phyloP scores from a whole-genome alignment of 495 filamentous ascomycete genomes.

The Trichoderma parareesei region DNA sequence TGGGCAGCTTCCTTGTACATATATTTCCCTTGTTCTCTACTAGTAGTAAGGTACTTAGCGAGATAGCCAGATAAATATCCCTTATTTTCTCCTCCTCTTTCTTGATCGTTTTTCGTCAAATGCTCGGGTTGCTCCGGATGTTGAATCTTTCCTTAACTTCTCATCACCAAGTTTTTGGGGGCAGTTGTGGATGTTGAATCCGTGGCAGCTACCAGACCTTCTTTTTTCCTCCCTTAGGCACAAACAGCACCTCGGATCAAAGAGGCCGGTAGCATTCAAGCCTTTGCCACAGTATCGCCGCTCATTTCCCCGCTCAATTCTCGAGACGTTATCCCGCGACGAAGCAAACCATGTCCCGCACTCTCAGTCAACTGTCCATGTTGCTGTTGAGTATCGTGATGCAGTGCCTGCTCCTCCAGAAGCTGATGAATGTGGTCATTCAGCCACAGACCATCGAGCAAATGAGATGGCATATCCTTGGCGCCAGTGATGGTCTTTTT shows the following conservation, averaged over 20 bases:
- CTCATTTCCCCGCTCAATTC: constrained; percentile 48
- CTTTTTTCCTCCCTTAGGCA: not conserved
- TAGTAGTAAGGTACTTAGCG: not conserved
- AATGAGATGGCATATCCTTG: constrained; percentile 36
- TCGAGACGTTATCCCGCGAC: constrained; percentile 26
- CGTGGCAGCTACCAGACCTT: not conserved
- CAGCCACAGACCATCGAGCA: constrained; percentile 42
- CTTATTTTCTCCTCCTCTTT: not conserved
- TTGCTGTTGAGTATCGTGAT: not conserved
- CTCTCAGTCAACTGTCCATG: not conserved
- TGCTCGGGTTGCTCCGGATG: no score
- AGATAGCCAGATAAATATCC: not conserved
- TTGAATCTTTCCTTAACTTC: not conserved
- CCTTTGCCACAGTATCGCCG: constrained; percentile 34
- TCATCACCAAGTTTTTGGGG: not conserved
- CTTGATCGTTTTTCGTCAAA: no score
- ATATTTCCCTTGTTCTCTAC: not conserved
- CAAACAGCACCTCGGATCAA: not conserved
- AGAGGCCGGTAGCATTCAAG: not conserved
- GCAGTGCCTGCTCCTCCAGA: constrained; percentile 28
- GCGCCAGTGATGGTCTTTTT: constrained; percentile 47
- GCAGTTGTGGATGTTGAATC: constrained; percentile 1
- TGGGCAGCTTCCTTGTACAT: not conserved
- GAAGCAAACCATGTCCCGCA: not conserved
- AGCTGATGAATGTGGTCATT: constrained; percentile 48